Percentiles rank a stretch among this genome's conserved stretches.
Evolutionary conservation across 2,329 filamentous ascomycete genomes (phyloP).

Genomic region (Byssoonygena ceratinophila): DNA sequence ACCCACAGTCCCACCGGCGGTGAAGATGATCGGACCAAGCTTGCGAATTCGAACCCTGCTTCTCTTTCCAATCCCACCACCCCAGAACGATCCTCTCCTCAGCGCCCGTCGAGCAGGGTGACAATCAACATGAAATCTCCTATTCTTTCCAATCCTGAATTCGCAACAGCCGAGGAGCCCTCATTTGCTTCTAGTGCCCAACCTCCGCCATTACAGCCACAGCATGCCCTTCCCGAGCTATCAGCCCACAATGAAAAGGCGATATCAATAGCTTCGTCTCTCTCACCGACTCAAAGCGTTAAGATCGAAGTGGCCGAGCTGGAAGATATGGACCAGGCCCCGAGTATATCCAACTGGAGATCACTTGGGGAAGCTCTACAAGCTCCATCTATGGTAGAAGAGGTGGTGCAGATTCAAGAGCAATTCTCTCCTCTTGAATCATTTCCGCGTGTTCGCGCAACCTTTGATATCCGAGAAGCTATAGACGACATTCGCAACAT

Average conservation of each 20-base stretch:
- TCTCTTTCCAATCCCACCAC: slow-evolving; percentile 14
- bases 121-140: slow-evolving; percentile 40
- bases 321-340: slow-evolving; percentile 42
- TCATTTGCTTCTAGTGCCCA: neutral
- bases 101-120: slow-evolving; percentile 35
- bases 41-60: slow-evolving; percentile 2
- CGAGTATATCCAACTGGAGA: slow-evolving; percentile 37
- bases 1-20: slow-evolving; percentile 20
- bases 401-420: slow-evolving; percentile 30
- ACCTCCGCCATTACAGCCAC: neutral
- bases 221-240: neutral
- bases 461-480: slow-evolving; percentile 25
- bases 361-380: slow-evolving; percentile 28
- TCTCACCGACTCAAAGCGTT: slow-evolving; percentile 37
- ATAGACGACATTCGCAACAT: slow-evolving; percentile 26
- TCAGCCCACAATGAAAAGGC: slow-evolving; percentile 1
- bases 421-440: slow-evolving; percentile 25
- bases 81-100: slow-evolving; percentile 23
- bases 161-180: neutral
- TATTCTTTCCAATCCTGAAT: slow-evolving; percentile 18
- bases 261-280: slow-evolving; percentile 28
- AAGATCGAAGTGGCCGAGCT: slow-evolving; percentile 42
- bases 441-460: slow-evolving; percentile 29
- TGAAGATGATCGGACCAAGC: neutral
- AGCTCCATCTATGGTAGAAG: slow-evolving; percentile 22